Evolutionary conservation across 768 basidiomycete species (phyloP), one percentile per base, ranked within the genome.

Genomic region (Auriscalpium orientale): DNA sequence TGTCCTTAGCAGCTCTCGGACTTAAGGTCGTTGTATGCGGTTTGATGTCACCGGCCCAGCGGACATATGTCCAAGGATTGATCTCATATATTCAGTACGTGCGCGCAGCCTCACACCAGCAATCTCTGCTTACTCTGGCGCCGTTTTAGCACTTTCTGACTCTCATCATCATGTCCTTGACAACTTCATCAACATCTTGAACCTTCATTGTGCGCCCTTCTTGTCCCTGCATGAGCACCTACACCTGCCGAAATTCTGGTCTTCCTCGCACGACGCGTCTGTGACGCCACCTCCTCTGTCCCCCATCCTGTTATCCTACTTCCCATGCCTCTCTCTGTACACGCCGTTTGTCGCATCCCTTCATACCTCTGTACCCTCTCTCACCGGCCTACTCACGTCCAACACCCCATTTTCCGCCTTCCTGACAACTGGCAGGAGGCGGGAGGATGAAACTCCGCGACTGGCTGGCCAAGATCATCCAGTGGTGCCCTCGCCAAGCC

Each of bases 131-230:
- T 46, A 51, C 35, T 56, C 15, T 46, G 35, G 44, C 52, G 10
- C n/a, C 33, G 20, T 62, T 28, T 28, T 7, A 93, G 90, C 85
- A 91, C 66, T 94, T 94, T 64, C 76, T 94, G 34, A 79, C 80
- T 9, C 91, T 91, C 2, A 83, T 94, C 56, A 83, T 93, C 60
- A 73, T 74, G 18, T 86, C 91, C 5, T 72, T 92, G 60, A 86
- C 59, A 92, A 92, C 68, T 91, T 93, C 60, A 85, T 91, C 65
- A 90, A 93, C 69, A 92, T 94, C 36, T 91, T 87, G 91, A 92
- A 91, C 64, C 76, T 91, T 45, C 89, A 91, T 70, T 85, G 80
- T 51, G 80, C 86, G 2, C 86, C 91, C 70, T 82, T 83, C 56
- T 72, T 78, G 7, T 79, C 84, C 2, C 75, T 91, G 33, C 75